Evolutionary conservation across 495 filamentous ascomycete species (phyloP), one percentile per base, ranked within the genome.

Genomic region (Terfezia boudieri): DNA sequence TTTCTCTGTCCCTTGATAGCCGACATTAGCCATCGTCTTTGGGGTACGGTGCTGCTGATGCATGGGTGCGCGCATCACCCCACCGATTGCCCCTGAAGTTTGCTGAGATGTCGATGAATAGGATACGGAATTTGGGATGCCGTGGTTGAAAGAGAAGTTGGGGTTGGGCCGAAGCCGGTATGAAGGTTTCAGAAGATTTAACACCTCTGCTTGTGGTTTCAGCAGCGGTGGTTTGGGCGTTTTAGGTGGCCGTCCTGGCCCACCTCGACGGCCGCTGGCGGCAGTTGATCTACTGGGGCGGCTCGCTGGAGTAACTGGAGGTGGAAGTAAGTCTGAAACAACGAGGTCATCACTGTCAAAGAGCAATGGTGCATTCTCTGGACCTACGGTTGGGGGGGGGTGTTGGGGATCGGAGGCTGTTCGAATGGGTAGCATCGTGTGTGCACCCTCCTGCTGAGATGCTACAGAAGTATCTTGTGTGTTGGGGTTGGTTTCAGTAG

Each of bases 1-100:
- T n/a, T n/a, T n/a, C n/a, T n/a, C n/a, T n/a, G n/a, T 92, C 68
- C 92, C 84, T 64, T 96, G 92, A 61, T 94, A 98, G 37, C 90
- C 90, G 22, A 94, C 80, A 60, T 81, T 86, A 2, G 14, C 12
- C 41, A 46, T 46, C 1, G 41, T 46, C 41, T 20, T 46, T 14
- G 41, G 3, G 17, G 41, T 46, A 14, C 17, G 12, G 4, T 46
- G 8, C 17, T 14, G 41, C 17, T 46, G 41, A 32, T 32, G 26
- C 26, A 32, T 32, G 26, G 26, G 26, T 32, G 26, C 20, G 20
- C 20, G 20, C 20, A 20, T 20, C 2, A 20, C 26, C 26, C 26
- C 26, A 32, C 4, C 26, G 26, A 32, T 32, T 0, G 26, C 26
- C 4, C 41, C 41, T 14, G 14, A 14, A 5, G 4, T 6, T 14